Percentiles rank a stretch among this genome's conserved stretches.
phyloP scores from a whole-genome alignment of 805 yeast genomes.

The Zygosaccharomyces kombuchaensis region DNA sequence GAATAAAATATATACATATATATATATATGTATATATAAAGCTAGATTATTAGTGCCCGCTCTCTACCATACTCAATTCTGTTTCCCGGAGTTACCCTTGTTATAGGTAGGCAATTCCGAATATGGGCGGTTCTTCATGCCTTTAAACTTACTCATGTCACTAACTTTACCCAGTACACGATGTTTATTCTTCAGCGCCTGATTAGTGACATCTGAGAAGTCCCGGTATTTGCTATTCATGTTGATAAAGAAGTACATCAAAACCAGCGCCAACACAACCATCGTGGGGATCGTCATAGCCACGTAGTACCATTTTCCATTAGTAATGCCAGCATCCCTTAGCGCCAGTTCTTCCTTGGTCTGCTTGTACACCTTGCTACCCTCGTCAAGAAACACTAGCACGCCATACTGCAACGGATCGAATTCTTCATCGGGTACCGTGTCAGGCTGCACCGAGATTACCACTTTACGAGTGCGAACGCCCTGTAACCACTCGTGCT shows the following conservation, averaged over 20 bases:
- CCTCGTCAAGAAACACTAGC: constrained; percentile 40
- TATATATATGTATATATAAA: neutral
- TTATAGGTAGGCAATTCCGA: constrained; percentile 40
- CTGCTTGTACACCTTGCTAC: constrained; percentile 40
- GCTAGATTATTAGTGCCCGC: neutral
- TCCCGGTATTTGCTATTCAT: constrained; percentile 55
- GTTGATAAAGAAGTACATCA: constrained; percentile 61
- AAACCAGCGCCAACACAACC: constrained; percentile 54
- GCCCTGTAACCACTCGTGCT: constrained; percentile 61
- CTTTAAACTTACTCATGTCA: constrained; percentile 30
- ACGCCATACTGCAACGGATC: constrained; percentile 50
- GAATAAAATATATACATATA: neutral
- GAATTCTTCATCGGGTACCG: constrained; percentile 61
- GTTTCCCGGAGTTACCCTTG: constrained; percentile 24
- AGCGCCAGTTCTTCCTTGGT: constrained; percentile 42
- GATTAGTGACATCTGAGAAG: constrained; percentile 40
- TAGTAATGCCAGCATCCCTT: constrained; percentile 43
- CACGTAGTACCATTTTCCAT: constrained; percentile 53
- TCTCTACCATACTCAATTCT: constrained; percentile 7
- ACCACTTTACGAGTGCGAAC: constrained; percentile 51
- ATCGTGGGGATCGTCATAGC: constrained; percentile 65
- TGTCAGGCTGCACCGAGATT: constrained; percentile 70
- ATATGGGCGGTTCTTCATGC: constrained; percentile 38
- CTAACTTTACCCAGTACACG: constrained; percentile 40
- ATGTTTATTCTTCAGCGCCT: constrained; percentile 35